Conservation (phyloP, 305 asterid genomes). For the Solanum chacoense region DNA sequence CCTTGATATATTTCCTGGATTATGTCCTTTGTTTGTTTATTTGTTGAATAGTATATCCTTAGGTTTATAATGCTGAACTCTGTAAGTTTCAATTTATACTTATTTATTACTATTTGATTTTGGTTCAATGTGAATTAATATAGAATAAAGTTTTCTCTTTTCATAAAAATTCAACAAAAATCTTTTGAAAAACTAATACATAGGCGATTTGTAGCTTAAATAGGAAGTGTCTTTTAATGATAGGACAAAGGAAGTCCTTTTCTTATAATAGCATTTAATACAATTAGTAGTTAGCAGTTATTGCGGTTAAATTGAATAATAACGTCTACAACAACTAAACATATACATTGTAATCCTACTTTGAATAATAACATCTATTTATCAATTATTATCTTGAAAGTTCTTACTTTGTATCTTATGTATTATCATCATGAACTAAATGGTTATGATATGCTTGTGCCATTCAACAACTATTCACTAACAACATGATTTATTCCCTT, state of each 20-base stretch:
- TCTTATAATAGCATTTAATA: not conserved
- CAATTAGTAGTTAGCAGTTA: not conserved
- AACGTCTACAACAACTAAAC: not conserved
- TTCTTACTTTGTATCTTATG: not conserved
- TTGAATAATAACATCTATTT: not conserved
- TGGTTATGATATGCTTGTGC: not conserved
- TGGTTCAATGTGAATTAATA: not conserved
- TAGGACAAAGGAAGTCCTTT: not conserved
- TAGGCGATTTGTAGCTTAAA: not conserved
- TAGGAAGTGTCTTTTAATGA: not conserved
- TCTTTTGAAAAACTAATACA: not conserved
- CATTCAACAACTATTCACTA: not conserved
- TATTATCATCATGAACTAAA: not conserved
- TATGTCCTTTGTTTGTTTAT: not conserved
- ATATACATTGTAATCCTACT: not conserved
- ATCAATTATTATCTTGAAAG: not conserved
- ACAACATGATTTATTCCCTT: not conserved
- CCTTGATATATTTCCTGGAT: not conserved
- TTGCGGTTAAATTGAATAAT: not conserved
- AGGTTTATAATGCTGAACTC: not conserved
- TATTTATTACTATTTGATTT: not conserved
- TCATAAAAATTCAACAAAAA: not conserved
- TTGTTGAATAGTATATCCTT: not conserved
- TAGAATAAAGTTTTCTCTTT: not conserved
- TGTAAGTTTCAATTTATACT: not conserved